Percentiles rank a stretch among this genome's conserved stretches.
phyloP scores from a whole-genome alignment of 768 basidiomycete genomes.

The Mycena epipterygia region DNA sequence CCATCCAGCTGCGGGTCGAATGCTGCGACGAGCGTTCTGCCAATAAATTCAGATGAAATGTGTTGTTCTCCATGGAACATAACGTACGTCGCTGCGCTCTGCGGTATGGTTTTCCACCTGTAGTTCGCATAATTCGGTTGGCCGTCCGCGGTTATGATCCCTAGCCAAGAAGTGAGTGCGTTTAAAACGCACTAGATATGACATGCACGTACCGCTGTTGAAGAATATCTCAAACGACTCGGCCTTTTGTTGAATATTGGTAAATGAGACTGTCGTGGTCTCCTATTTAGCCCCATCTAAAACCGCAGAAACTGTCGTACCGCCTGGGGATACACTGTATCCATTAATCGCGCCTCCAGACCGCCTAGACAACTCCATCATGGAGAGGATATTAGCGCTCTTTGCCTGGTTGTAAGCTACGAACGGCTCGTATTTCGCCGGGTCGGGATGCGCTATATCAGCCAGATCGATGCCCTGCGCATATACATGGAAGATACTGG shows the following conservation, averaged over 20 bases:
- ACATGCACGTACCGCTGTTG: not conserved
- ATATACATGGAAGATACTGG: conserved; percentile 9
- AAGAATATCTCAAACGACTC: conserved; percentile 17
- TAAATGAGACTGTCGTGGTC: not conserved
- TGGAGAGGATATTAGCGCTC: conserved; percentile 2
- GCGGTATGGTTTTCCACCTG: conserved; percentile 11
- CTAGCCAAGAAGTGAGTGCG: not conserved
- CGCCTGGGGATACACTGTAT: conserved; percentile 9
- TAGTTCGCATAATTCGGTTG: not conserved
- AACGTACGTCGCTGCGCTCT: conserved; percentile 15
- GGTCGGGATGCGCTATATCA: not conserved
- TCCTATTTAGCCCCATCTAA: not conserved
- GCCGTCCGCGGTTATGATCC: not conserved
- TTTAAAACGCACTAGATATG: not conserved
- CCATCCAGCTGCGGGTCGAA: conserved; percentile 10
- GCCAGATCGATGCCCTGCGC: conserved; percentile 3
- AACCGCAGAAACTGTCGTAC: not conserved
- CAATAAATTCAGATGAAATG: not conserved
- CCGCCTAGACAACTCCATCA: not conserved
- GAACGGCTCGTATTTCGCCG: conserved; percentile 1
- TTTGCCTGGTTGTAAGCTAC: conserved; percentile 4
- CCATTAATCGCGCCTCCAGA: not conserved
- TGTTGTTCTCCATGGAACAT: not conserved
- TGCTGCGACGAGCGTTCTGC: conserved; percentile 13
- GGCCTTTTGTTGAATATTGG: conserved; percentile 17